phyloP scores from a whole-genome alignment of 257 asterid genomes.

The Solanum etuberosum region DNA sequence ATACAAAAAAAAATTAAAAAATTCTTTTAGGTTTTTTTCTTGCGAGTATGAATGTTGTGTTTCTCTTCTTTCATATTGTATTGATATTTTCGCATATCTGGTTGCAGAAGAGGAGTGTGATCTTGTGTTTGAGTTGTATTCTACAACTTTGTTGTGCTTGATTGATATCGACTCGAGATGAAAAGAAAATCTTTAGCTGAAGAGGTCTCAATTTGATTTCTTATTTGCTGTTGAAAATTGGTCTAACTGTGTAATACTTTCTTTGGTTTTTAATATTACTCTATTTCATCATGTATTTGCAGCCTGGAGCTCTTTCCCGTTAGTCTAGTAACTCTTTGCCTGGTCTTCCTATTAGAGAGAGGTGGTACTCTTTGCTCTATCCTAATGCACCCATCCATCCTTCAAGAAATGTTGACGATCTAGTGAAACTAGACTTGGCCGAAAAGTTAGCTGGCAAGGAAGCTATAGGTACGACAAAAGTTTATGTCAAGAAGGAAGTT shows the following conservation, averaged over 20 bases:
- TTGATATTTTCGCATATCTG: not conserved
- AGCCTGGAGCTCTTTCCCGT: conserved; percentile 33
- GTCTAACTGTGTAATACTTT: not conserved
- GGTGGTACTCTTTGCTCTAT: conserved; percentile 41
- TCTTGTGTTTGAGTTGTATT: conserved; percentile 19
- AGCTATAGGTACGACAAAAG: too few species aligned
- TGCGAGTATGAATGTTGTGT: conserved; percentile 8
- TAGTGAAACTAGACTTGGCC: conserved; percentile 4
- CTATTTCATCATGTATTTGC: conserved; percentile 7
- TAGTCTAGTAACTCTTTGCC: conserved; percentile 19
- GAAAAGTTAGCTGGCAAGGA: conserved; percentile 16
- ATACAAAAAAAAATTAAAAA: too few species aligned
- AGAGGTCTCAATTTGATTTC: not conserved
- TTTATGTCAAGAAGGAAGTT: conserved; percentile 31
- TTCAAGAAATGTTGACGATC: conserved; percentile 9
- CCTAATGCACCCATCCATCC: conserved; percentile 35
- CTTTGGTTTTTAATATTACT: not conserved
- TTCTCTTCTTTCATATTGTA: not conserved
- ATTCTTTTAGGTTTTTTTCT: not conserved
- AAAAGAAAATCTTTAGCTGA: not conserved
- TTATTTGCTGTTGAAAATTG: not conserved
- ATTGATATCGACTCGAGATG: not conserved
- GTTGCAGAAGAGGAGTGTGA: not conserved
- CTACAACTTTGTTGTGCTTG: not conserved
- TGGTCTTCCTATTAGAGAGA: conserved; percentile 76